These are phyloP conservation scores for Podospora appendiculata DNA, from an alignment of 495 filamentous ascomycete genomes.

Conservation along the genomic window DNA sequence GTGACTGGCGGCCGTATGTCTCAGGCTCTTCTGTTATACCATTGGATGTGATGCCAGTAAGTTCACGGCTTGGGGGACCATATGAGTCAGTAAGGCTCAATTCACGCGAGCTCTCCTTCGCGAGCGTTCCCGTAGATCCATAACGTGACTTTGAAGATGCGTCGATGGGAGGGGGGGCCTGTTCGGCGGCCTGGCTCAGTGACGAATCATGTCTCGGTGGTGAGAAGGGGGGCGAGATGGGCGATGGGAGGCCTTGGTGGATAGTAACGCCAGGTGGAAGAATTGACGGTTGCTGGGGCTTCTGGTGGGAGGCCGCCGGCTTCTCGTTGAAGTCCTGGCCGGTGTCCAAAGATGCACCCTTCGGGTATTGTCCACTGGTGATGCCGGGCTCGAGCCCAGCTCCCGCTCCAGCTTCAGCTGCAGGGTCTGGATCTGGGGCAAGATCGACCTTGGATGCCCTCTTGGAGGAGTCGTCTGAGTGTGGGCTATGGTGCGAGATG, in stretches of 20 bases:
- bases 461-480: constrained; percentile 15
- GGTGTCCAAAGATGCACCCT: constrained; percentile 1
- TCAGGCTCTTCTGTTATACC: constrained; percentile 27
- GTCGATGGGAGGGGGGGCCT: not conserved
- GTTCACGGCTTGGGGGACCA: constrained; percentile 15
- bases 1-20: constrained; percentile 10
- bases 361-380: constrained; percentile 3
- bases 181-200: constrained; percentile 7
- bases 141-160: constrained; percentile 2
- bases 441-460: constrained; percentile 13
- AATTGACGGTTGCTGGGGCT: constrained; percentile 7
- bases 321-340: constrained; percentile 10
- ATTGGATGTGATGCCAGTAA: constrained; percentile 12
- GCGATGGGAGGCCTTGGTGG: constrained; percentile 22
- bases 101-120: constrained; percentile 18
- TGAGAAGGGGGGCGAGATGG: constrained; percentile 16
- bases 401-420: not conserved
- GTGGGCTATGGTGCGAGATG: constrained; percentile 10
- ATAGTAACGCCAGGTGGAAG: constrained; percentile 11
- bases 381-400: constrained; percentile 2
- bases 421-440: not conserved
- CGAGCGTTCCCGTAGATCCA: constrained; percentile 13
- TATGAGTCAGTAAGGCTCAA: constrained; percentile 21
- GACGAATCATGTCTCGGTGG: constrained; percentile 8
- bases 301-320: constrained; percentile 5